Base-by-base conservation (phyloP, 2,329 filamentous ascomycete species). In the Didymella keratinophila region DNA sequence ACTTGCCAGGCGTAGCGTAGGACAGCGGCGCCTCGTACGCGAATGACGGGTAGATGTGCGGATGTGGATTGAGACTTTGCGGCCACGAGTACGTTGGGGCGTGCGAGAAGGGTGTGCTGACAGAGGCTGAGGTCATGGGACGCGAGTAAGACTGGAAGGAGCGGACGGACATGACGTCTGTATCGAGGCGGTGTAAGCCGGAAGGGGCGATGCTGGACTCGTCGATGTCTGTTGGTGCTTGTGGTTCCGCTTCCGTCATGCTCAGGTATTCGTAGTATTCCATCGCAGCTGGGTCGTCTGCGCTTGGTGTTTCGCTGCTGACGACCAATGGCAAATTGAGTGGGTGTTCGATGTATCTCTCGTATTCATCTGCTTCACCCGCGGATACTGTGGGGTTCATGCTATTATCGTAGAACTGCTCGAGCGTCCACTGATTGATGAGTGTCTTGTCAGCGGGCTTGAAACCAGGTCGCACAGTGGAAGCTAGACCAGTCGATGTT, bases 361-460 rank as follows among this genome's bases (percentile, higher is more conserved):
- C 85, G 74, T 99, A 99, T 74, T 98, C 95, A 45, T 90, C 88
- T 23, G 88, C 87, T 79, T 98, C 94, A 37, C 86, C 84, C 8
- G 84, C 78, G 8, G 86, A 90, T 36, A 99, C 91, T 0, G 87
- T 88, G 1, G 95, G 95, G 65, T 97, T 90, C 43, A 98, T 83
- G 5, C 92, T 95, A 73, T 93, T 90, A 52, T 89, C 84, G 43
- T 97, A 90, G 48, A 97, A 89, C 71, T 96, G 90, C 18, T 89
- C 89, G 46, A 97, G 89, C 0, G 92, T 96, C 89, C 91, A 93
- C 74, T 97, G 92, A 14, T 92, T 90, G 55, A 90, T 89, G 36
- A 90, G 90, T 27, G 88, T 86, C 78, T 96, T 96, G 69, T 96
- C 90, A 3, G 88, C 82, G 0, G 87, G 87, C 42, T 80, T 78